Evolutionary conservation across 257 asterid genomes (phyloP).

Genomic region (Solanum pinnatisectum): DNA sequence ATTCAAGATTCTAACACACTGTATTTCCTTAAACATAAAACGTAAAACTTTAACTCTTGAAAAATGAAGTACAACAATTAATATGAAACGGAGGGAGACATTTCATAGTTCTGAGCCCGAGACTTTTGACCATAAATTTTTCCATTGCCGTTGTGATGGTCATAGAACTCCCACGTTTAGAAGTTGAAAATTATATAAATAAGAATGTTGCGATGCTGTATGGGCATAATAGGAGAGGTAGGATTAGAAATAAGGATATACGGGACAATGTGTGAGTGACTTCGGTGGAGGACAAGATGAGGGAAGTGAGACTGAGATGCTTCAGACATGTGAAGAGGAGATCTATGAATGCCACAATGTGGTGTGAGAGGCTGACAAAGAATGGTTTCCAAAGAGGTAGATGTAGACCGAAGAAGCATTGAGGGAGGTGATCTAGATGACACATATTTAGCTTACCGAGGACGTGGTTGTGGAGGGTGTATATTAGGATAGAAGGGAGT

Average conservation of each 20-base stretch:
- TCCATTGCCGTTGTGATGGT: not conserved
- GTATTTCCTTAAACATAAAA: not conserved
- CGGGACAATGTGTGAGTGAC: not conserved
- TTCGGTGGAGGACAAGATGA: not conserved
- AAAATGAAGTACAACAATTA: not conserved
- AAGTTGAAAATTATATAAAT: not conserved
- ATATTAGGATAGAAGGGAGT: not conserved
- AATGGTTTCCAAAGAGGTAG: too few species aligned
- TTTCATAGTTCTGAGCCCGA: not conserved
- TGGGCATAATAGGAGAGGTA: not conserved
- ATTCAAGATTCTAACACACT: not conserved
- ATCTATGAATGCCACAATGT: too few species aligned
- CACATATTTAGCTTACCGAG: not conserved
- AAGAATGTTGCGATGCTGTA: not conserved
- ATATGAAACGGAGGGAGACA: not conserved
- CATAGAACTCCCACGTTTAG: not conserved
- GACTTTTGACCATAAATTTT: not conserved
- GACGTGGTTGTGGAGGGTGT: not conserved
- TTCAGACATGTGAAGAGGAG: not conserved
- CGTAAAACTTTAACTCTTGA: not conserved
- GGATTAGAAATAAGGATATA: not conserved
- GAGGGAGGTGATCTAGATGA: not conserved
- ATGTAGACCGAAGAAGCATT: too few species aligned
- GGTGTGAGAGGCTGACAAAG: too few species aligned
- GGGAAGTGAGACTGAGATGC: not conserved